Base-by-base conservation (phyloP, 2,329 filamentous ascomycete species). In the Sarocladium strictum region DNA sequence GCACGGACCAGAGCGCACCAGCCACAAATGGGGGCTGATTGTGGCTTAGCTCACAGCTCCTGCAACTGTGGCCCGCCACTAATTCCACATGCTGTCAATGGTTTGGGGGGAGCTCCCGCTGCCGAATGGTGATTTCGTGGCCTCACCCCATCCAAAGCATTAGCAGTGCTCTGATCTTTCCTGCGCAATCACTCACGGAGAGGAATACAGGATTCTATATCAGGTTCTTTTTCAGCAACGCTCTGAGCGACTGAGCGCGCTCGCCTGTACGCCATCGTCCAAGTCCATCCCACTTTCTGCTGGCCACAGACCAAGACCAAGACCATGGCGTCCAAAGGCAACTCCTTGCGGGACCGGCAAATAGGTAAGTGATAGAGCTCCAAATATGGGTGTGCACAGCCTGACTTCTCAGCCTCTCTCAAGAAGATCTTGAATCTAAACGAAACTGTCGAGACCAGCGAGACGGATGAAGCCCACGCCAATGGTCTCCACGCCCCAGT, bases 381-480 rank as follows among this genome's bases (percentile, higher is more conserved):
- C 15, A 15, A 29, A 53, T 38, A 40, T 21, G 27, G 21, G n/a
- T 32, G 10, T 14, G 29, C 4, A 24, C 10, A 35, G 47, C 4
- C 56, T 61, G 38, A 62, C 12, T 5, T 14, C 11, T 50, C 60
- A 96, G 92, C 87, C 51, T 93, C 93, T 17, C 90, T 99, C 65
- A 91, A 96, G 76, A 93, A 90, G 72, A 91, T 99, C 65, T 83
- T 99, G 61, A 97, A 97, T 69, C 78, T 99, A 61, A 99, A 99
- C 72, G 86, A 94, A 65, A 79, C 83, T 73, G 58, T 80, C 74
- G 66, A 81, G 61, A 68, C 79, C 56, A 79, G 80, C 61, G 77
- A 82, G 55, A 74, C 80, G 51, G 80, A 89, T 57, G 87, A 91
- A 56, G 69, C 78, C 37, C 74, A 81, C 45, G 76, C 81, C 55